Evolutionary conservation across 2,329 filamentous ascomycete genomes (phyloP), one percentile per base, ranked within the genome.

Genomic region (Ceratocystis albifundus): DNA sequence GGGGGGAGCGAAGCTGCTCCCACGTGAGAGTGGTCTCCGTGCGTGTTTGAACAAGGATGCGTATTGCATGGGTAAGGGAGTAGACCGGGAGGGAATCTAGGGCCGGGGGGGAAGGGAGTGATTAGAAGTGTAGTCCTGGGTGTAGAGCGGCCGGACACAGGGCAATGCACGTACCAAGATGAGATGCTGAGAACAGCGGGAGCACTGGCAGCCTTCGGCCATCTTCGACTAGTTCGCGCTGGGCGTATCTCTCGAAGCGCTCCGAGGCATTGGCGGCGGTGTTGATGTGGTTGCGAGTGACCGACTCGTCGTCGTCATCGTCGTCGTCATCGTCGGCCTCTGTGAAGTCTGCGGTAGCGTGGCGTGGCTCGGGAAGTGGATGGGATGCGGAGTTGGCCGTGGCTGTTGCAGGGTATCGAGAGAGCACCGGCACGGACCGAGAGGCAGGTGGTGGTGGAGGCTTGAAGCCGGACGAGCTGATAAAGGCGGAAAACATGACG

Each of bases 1-100:
- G 93, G 2, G 93, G 93, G n/a, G 91, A 96, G 69, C 92, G 85
- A 69, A 97, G 80, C 75, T 97, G 93, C 70, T 97, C 93, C 92
- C 92, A 97, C 17, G 90, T 88, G 63, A 97, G 78, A 0, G 90
- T 93, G 1, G 92, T 96, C 77, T 97, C 93, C 75, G 90, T 96
- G 73, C 89, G 86, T 68, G 89, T 82, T 70, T 89, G 84, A 68
- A 97, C 86, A 66, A 96, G 82, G 65, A 91, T 85, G 70, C 93
- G 88, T 69, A 96, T 92, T 41, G 89, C 85, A 76, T 96, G 93
- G 32, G 92, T 96, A 70, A 95, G 85, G 75, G 86, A 88, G 79
- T 96, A 96, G 67, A 96, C 85, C 22, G 93, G 92, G 5, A 96
- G 81, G 8, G 88, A 82, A 77, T 96, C 92, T 93, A 72, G 6